These are phyloP conservation scores for Coprinopsis strossmayeri DNA, from an alignment of 768 basidiomycete genomes.

Conservation along the genomic window DNA sequence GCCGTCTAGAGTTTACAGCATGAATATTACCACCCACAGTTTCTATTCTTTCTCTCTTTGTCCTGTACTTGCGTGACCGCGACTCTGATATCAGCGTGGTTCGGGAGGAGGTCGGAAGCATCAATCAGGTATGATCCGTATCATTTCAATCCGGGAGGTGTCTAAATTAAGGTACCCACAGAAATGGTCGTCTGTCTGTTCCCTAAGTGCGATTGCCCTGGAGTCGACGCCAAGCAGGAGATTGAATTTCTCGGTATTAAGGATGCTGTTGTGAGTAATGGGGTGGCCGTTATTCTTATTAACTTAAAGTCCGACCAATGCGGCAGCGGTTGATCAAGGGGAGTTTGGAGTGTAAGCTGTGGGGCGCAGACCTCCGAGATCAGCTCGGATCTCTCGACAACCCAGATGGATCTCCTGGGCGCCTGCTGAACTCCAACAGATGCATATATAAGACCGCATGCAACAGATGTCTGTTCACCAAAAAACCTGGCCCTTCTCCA, in stretches of 20 bases:
- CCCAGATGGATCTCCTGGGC: background rate
- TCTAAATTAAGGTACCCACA: too few relatives aligned
- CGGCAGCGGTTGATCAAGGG: background rate
- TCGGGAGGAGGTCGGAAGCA: background rate
- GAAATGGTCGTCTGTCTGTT: too few relatives aligned
- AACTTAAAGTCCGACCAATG: background rate
- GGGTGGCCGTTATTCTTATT: too few relatives aligned
- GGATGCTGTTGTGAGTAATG: too few relatives aligned
- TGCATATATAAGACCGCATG: too few relatives aligned
- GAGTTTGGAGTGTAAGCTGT: background rate
- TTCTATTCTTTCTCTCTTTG: background rate
- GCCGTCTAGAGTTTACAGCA: background rate
- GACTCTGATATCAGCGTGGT: background rate
- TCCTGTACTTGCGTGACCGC: background rate
- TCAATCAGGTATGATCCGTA: background rate
- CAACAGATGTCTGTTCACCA: too few relatives aligned
- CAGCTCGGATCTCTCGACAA: background rate
- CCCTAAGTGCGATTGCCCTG: too few relatives aligned
- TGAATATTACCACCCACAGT: too few relatives aligned
- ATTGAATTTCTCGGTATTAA: too few relatives aligned
- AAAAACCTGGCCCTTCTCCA: too few relatives aligned
- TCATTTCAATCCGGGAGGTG: background rate
- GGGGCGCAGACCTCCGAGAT: background rate
- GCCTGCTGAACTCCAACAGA: background rate
- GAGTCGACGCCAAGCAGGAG: too few relatives aligned